phyloP scores from a whole-genome alignment of 352 stramenopile species.

The Globisporangium orthogonon region DNA sequence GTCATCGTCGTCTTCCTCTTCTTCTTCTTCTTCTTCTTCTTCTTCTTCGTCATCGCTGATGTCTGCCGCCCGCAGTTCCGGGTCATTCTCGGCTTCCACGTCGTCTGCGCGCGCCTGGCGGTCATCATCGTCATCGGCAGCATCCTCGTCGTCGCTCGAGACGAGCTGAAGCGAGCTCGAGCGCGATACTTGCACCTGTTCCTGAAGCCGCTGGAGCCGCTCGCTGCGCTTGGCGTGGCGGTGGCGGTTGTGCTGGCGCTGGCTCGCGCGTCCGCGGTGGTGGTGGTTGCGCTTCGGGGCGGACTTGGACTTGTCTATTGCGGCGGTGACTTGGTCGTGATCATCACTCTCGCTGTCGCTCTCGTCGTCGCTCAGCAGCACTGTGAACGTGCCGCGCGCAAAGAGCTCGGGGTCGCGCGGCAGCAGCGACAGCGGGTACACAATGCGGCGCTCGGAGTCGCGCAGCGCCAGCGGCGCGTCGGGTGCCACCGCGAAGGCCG shows the following conservation, averaged over 20 bases:
- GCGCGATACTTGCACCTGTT: not conserved
- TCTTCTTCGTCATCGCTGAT: slow-evolving; percentile 12
- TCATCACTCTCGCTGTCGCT: slow-evolving; percentile 7
- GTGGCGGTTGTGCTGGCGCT: slow-evolving; percentile 1
- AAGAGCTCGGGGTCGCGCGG: slow-evolving; percentile 47
- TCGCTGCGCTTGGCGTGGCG: slow-evolving; percentile 9
- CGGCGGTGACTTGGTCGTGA: not conserved
- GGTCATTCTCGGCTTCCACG: slow-evolving; percentile 11
- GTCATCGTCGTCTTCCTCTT: slow-evolving; percentile 25
- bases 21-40: slow-evolving; percentile 9
- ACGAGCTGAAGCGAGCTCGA: slow-evolving; percentile 2
- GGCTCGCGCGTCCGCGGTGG: not conserved
- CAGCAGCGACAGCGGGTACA: slow-evolving; percentile 71
- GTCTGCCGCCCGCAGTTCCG: slow-evolving; percentile 1
- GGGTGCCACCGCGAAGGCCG: slow-evolving; percentile 29
- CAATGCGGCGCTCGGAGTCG: slow-evolving; percentile 24
- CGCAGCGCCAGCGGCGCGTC: slow-evolving; percentile 18
- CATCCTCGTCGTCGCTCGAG: slow-evolving; percentile 18
- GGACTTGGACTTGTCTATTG: too few relatives aligned
- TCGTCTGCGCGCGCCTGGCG: slow-evolving; percentile 8
- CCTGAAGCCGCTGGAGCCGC: slow-evolving; percentile 16
- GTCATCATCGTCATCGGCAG: slow-evolving; percentile 6
- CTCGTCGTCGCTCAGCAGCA: slow-evolving; percentile 22
- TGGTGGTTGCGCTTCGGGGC: slow-evolving; percentile 1
- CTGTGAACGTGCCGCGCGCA: slow-evolving; percentile 30